These are phyloP conservation scores for Claviceps citrina DNA, from an alignment of 2,329 filamentous ascomycete genomes.

Conservation along the genomic window DNA sequence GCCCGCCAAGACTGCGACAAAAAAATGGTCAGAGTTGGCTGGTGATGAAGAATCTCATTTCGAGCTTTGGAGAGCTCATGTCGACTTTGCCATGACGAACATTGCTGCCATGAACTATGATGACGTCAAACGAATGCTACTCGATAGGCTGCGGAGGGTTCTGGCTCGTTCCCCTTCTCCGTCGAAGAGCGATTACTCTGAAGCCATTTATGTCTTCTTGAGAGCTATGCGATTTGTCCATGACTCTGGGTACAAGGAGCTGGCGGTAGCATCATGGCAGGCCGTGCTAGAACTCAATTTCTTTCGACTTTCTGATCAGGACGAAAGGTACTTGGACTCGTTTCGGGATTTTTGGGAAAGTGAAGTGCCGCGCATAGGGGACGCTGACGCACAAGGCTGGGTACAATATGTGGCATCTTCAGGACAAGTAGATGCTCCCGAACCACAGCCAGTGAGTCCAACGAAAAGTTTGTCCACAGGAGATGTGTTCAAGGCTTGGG, in stretches of 20 bases:
- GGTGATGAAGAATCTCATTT: constrained; percentile 23
- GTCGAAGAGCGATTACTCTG: constrained; percentile 9
- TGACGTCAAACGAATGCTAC: constrained; percentile 41
- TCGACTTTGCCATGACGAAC: constrained; percentile 58
- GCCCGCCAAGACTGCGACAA: constrained; percentile 44
- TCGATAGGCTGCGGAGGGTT: constrained; percentile 29
- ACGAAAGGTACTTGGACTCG: constrained; percentile 15
- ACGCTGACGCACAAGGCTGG: constrained; percentile 59
- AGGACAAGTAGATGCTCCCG: constrained; percentile 25
- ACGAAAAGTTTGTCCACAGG: constrained; percentile 14
- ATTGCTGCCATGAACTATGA: constrained; percentile 55
- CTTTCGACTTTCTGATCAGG: constrained; percentile 25
- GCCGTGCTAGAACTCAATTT: constrained; percentile 59
- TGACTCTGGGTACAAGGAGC: constrained; percentile 64
- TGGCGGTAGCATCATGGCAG: constrained; percentile 71
- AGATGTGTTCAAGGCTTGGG: constrained; percentile 38
- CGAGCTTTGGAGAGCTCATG: constrained; percentile 54
- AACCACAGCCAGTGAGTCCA: constrained; percentile 13
- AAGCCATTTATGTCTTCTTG: constrained; percentile 53
- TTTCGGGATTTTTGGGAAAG: constrained; percentile 79
- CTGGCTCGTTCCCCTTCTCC: constrained; percentile 6
- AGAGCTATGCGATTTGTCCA: constrained; percentile 58
- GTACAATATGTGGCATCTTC: constrained; percentile 26
- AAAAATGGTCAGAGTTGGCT: constrained; percentile 46
- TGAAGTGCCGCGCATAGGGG: constrained; percentile 65